Evolutionary conservation across 2,329 filamentous ascomycete species (phyloP).

Genomic region (Colletotrichum euphorbiae): DNA sequence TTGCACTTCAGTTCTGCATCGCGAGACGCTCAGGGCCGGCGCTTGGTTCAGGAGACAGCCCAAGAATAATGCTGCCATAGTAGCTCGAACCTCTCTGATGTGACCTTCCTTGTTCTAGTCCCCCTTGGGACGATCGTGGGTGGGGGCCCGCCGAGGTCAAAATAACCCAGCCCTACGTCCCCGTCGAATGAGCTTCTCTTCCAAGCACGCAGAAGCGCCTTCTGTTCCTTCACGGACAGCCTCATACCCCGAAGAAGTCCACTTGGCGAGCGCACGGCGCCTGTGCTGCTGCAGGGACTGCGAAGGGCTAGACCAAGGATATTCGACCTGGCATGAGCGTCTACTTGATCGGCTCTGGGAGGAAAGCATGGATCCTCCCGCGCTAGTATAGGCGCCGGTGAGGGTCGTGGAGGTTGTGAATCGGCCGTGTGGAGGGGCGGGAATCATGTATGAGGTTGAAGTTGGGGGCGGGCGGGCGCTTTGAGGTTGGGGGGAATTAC

Average conservation of each 20-base stretch:
- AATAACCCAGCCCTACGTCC: background rate
- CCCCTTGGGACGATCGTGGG: background rate
- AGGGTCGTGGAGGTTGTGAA: constrained; percentile 27
- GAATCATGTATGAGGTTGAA: constrained; percentile 14
- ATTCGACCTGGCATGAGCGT: constrained; percentile 2
- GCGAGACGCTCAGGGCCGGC: constrained; percentile 30
- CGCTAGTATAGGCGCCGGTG: constrained; percentile 32
- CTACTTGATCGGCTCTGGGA: background rate
- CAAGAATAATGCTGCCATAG: no score
- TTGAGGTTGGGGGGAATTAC: constrained; percentile 15
- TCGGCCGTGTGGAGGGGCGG: constrained; percentile 18
- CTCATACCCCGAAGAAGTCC: constrained; percentile 7
- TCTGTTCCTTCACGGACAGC: constrained; percentile 3
- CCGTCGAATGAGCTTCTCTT: constrained; percentile 19
- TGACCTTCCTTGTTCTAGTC: background rate
- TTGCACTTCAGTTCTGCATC: background rate
- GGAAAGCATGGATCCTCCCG: constrained; percentile 6
- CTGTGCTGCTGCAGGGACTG: constrained; percentile 3
- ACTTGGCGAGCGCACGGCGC: constrained; percentile 5
- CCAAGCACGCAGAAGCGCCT: constrained; percentile 22
- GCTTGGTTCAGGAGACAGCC: constrained; percentile 7
- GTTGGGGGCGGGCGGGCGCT: constrained; percentile 10
- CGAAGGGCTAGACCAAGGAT: constrained; percentile 12
- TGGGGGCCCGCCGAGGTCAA: constrained; percentile 21
- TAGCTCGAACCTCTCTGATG: background rate